Conservation (phyloP, 2,329 filamentous ascomycete genomes). For the Pseudopyrenochaeta lycopersici region DNA sequence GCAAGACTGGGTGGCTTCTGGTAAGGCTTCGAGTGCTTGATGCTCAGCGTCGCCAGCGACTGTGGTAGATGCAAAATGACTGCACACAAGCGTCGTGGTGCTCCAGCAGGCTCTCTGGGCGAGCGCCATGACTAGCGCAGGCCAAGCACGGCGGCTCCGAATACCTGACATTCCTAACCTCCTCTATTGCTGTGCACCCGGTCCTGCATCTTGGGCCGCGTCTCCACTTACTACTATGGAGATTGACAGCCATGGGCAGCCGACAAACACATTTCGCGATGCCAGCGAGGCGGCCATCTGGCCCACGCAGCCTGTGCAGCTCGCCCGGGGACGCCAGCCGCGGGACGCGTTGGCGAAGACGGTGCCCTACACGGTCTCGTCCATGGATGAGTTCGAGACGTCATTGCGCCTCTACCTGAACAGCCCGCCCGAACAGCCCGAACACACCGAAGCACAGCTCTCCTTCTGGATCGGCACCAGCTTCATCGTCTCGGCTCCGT, state of each 20-base stretch:
- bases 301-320: constrained; percentile 28
- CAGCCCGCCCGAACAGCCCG: constrained; percentile 43
- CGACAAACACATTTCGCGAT: constrained; percentile 13
- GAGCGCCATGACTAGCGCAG: neutral
- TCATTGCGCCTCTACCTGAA: constrained; percentile 47
- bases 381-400: constrained; percentile 48
- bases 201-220: constrained; percentile 16
- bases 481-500: constrained; percentile 41
- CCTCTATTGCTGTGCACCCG: neutral
- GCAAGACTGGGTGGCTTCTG: no score
- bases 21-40: no score
- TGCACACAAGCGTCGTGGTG: no score
- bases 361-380: constrained; percentile 39
- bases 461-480: constrained; percentile 49
- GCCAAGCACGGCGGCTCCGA: neutral
- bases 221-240: constrained; percentile 35
- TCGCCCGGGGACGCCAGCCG: constrained; percentile 49
- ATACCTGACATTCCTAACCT: neutral
- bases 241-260: constrained; percentile 21
- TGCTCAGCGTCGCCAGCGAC: no score
- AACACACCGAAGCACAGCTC: constrained; percentile 50
- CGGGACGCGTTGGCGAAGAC: constrained; percentile 47
- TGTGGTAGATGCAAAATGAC: no score
- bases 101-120: no score
- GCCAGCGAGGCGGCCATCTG: constrained; percentile 24